Conservation (phyloP, 2,329 filamentous ascomycete genomes). For the Orbilia oligospora region DNA sequence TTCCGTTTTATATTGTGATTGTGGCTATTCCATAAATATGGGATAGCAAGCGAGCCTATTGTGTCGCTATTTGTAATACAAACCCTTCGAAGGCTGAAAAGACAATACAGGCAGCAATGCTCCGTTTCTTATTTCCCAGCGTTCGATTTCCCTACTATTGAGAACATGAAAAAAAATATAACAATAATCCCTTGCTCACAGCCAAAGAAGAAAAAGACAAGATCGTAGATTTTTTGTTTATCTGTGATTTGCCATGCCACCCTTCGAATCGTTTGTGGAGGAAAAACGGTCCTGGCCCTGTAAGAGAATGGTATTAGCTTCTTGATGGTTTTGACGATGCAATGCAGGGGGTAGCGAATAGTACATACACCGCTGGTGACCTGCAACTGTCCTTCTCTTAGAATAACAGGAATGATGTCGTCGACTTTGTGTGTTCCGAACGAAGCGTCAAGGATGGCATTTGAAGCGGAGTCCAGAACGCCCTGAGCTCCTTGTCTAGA, state of each 20-base stretch:
- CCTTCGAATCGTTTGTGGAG: slow-evolving; percentile 55
- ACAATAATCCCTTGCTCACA: background rate
- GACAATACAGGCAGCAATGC: background rate
- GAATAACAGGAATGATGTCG: slow-evolving; percentile 47
- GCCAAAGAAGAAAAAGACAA: background rate
- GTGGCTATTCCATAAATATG: slow-evolving; percentile 5
- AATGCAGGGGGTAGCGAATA: background rate
- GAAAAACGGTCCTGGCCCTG: slow-evolving; percentile 30
- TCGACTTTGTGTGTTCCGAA: slow-evolving; percentile 46
- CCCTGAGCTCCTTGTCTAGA: slow-evolving; percentile 56
- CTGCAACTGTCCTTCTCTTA: slow-evolving; percentile 43
- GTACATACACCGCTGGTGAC: slow-evolving; percentile 30
- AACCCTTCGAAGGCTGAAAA: background rate
- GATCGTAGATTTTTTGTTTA: slow-evolving; percentile 10
- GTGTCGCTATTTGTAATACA: slow-evolving; percentile 17
- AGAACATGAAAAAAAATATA: background rate
- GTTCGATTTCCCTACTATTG: background rate
- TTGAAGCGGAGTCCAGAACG: slow-evolving; percentile 45
- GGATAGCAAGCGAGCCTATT: slow-evolving; percentile 17
- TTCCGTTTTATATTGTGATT: slow-evolving; percentile 17
- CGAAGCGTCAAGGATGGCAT: slow-evolving; percentile 39
- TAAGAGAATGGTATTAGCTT: slow-evolving; percentile 8
- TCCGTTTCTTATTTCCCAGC: slow-evolving; percentile 7
- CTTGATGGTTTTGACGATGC: no score
- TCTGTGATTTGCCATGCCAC: slow-evolving; percentile 51